A percentile compares a stretch with the other conserved stretches of the same genome.
Conservation (phyloP, 257 asterid genomes). For the Solanum okadae region DNA sequence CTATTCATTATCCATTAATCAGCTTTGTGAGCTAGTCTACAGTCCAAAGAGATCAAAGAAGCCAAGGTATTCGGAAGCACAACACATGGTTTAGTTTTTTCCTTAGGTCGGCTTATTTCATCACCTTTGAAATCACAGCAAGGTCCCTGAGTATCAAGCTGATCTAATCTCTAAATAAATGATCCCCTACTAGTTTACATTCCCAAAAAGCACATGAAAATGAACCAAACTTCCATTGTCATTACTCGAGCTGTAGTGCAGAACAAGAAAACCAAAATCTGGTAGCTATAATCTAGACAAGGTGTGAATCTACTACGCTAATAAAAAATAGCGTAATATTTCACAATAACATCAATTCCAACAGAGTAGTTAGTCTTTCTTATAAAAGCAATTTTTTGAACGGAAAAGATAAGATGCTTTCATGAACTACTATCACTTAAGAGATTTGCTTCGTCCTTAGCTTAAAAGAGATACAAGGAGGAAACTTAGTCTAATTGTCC, state of each 20-base stretch:
- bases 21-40: neutral
- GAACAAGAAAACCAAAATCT: neutral
- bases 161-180: neutral
- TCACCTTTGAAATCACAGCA: neutral
- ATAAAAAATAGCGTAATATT: neutral
- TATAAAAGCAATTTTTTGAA: neutral
- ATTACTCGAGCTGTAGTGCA: neutral
- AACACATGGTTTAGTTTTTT: neutral
- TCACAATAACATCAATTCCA: neutral
- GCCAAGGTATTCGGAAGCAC: neutral
- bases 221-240: neutral
- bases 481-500: neutral
- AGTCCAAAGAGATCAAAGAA: neutral
- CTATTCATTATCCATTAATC: neutral
- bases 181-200: neutral
- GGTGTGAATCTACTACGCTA: neutral
- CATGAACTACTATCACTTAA: neutral
- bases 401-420: neutral
- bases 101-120: neutral
- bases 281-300: neutral
- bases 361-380: neutral
- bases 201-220: neutral
- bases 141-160: neutral
- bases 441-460: neutral
- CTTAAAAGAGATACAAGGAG: neutral